A percentile compares a stretch with the other conserved stretches of the same genome.
Evolutionary conservation across 148 eudicot species (phyloP).

Genomic region (Rhododendron simsii): DNA sequence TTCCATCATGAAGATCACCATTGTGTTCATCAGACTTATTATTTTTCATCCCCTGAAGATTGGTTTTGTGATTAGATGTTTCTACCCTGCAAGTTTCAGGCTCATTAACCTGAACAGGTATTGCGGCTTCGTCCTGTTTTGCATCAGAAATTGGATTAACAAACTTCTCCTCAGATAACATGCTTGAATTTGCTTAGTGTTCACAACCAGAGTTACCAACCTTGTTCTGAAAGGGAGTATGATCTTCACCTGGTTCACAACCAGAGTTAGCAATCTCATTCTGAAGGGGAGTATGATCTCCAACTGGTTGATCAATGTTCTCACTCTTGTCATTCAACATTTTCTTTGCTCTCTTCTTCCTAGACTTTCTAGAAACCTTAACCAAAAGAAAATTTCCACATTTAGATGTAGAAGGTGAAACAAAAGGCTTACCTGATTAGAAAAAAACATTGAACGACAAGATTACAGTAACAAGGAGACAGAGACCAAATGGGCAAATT

Average conservation of each 20-base stretch:
- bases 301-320: conserved; percentile 27
- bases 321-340: conserved; percentile 25
- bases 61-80: conserved; percentile 19
- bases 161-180: conserved; percentile 22
- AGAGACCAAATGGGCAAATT: background rate
- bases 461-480: background rate
- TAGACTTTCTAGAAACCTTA: conserved; percentile 75
- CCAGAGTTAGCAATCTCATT: conserved; percentile 23
- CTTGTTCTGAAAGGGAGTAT: conserved; percentile 31
- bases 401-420: background rate
- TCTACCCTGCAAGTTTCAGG: conserved; percentile 26
- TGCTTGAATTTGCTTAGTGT: conserved; percentile 18
- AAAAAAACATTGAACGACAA: background rate
- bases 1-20: conserved; percentile 32
- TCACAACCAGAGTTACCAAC: conserved; percentile 21
- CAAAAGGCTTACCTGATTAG: background rate
- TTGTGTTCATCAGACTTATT: conserved; percentile 30
- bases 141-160: conserved; percentile 22
- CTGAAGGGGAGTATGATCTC: conserved; percentile 2
- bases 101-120: conserved; percentile 23
- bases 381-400: conserved; percentile 14
- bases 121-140: conserved; percentile 23
- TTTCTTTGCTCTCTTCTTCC: conserved; percentile 57
- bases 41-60: conserved; percentile 26
- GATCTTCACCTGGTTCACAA: conserved; percentile 32